phyloP scores from a whole-genome alignment of 768 basidiomycete genomes.

The Leccinum aurantiacum region DNA sequence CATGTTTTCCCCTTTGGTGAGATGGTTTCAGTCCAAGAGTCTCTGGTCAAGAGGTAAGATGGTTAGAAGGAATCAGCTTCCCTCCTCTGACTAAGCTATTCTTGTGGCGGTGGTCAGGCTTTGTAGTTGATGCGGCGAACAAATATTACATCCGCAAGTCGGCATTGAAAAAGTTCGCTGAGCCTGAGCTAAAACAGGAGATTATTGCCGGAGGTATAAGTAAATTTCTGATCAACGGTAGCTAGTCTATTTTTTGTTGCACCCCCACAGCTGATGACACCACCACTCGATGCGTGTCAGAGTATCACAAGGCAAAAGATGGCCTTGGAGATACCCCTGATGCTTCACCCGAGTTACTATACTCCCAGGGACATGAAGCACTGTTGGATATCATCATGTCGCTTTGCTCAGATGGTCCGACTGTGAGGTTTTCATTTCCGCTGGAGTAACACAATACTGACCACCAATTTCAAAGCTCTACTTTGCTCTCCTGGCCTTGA shows the following conservation, averaged over 20 bases:
- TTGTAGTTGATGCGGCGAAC: constrained; percentile 18
- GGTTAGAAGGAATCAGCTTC: background rate
- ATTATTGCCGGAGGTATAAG: constrained; percentile 23
- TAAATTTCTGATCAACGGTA: constrained; percentile 19
- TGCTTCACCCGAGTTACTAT: constrained; percentile 13
- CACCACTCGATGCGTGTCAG: constrained; percentile 5
- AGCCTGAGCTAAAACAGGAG: constrained; percentile 18
- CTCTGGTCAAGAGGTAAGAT: constrained; percentile 27
- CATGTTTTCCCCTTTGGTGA: constrained; percentile 14
- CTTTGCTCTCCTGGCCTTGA: constrained; percentile 28
- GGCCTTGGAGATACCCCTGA: constrained; percentile 22
- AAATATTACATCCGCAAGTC: constrained; percentile 24
- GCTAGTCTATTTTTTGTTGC: background rate
- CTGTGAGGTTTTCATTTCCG: constrained; percentile 10
- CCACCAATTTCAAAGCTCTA: constrained; percentile 15
- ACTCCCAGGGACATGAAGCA: background rate
- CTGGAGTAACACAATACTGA: background rate
- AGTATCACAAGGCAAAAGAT: constrained; percentile 22
- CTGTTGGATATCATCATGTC: constrained; percentile 4
- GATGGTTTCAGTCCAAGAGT: background rate
- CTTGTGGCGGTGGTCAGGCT: constrained; percentile 11
- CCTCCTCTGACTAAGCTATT: background rate
- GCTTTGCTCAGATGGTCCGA: constrained; percentile 19
- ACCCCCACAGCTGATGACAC: background rate
- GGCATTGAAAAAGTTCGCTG: constrained; percentile 13